Base-by-base conservation (phyloP, 345 rosid species). In the Excoecaria agallocha region DNA sequence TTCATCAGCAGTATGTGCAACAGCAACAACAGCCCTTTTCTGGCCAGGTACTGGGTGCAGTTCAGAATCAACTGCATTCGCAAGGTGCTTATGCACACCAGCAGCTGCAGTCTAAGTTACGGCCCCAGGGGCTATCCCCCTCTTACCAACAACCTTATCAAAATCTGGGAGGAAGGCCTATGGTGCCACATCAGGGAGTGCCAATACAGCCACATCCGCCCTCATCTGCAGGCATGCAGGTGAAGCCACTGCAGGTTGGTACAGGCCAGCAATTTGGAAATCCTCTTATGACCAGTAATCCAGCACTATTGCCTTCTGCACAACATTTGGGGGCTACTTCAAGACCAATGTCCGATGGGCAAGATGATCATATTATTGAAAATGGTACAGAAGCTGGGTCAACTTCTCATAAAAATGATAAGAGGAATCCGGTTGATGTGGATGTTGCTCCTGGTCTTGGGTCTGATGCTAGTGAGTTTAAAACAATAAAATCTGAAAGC, bases 21-120 rank as follows among this genome's bases (percentile, higher is more conserved):
- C 88, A 79, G 55, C 64, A 59, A 30, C 87, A 82, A 68, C 88
- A 77, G 75, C 86, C 86, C 54, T 83, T 80, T 62, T 71, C 84
- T 51, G 87, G 85, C 48, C 94, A 86, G 51, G 82, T 72, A 3
- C 39, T 50, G 62, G 85, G 80, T 30, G 63, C 76, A 59, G 68
- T 58, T 76, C 89, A 84, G 77, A 80, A 77, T 78, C 87, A 77
- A 54, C 61, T 74, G 17, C 59, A 77, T 63, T 87, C 80, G 77
- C 90, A 84, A 51, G 78, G 75, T 70, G 70, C 83, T 45, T 77
- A 81, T 69, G 41, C 58, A 38, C 89, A 83, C 64, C 91, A 82
- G 73, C 86, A 80, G 57, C 73, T 63, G 70, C 89, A 84, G 65
- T 41, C 88, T 66, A 89, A 84, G 37, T 66, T 79, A 30, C 81